Conservation (phyloP, 2,329 filamentous ascomycete genomes). For the Monilinia laxa region DNA sequence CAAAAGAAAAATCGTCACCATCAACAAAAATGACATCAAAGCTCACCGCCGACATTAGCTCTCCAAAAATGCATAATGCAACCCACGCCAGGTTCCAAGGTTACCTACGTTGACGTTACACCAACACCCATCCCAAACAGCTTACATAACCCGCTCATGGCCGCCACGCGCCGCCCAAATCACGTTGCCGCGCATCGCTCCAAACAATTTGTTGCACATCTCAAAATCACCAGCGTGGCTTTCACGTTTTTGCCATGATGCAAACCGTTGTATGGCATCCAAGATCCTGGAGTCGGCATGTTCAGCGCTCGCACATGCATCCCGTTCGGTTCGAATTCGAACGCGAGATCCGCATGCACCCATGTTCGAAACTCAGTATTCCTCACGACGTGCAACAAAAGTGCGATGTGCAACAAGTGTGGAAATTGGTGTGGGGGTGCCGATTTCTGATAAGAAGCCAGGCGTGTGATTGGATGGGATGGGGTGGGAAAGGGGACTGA, state of each 20-base stretch:
- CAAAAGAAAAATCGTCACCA: too few species aligned
- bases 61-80: too few species aligned
- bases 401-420: slow-evolving; percentile 20
- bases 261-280: not conserved
- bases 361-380: too few species aligned
- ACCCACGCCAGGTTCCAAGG: too few species aligned
- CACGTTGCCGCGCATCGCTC: not conserved
- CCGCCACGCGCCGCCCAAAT: not conserved
- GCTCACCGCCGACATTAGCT: too few species aligned
- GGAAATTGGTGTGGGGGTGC: not conserved
- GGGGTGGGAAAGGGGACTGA: not conserved
- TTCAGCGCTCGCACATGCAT: too few species aligned
- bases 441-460: not conserved
- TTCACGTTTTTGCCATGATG: slow-evolving; percentile 25
- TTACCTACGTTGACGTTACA: too few species aligned
- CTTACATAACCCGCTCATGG: slow-evolving; percentile 12
- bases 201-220: slow-evolving; percentile 19
- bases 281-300: too few species aligned
- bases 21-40: too few species aligned
- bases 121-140: not conserved
- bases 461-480: not conserved
- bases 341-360: too few species aligned
- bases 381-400: slow-evolving; percentile 23
- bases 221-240: slow-evolving; percentile 20
- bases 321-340: too few species aligned